phyloP scores from a whole-genome alignment of 129 eudicot species.

The Deinandra increscens region DNA sequence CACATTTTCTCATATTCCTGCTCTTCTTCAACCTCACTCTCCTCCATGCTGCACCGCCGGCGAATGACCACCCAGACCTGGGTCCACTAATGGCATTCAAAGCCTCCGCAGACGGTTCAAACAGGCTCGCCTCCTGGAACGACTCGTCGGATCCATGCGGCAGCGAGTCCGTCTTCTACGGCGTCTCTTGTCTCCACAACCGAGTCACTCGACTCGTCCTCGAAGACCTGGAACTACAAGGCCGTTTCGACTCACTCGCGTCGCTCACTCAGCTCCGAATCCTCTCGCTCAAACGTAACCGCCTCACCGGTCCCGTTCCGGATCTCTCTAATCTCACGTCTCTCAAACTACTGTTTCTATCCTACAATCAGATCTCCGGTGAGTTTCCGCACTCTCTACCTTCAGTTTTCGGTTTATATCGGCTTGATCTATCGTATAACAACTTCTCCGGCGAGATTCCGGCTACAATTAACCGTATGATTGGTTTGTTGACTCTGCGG shows the following conservation, averaged over 20 bases:
- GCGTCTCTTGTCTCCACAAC: constrained; percentile 62
- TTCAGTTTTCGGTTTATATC: constrained; percentile 34
- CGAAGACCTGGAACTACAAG: constrained; percentile 53
- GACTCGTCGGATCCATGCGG: constrained; percentile 49
- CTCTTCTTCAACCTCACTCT: constrained; percentile 21
- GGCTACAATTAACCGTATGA: constrained; percentile 36
- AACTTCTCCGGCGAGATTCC: constrained; percentile 64
- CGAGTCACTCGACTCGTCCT: constrained; percentile 76
- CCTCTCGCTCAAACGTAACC: constrained; percentile 61
- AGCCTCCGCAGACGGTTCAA: constrained; percentile 37
- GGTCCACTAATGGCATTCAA: constrained; percentile 61
- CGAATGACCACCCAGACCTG: constrained; percentile 48
- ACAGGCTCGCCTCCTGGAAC: constrained; percentile 60
- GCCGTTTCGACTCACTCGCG: constrained; percentile 41
- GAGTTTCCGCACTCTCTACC: constrained; percentile 44
- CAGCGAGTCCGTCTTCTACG: constrained; percentile 40
- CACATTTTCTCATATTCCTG: constrained; percentile 19
- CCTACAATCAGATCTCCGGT: constrained; percentile 61
- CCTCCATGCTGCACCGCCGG: constrained; percentile 17
- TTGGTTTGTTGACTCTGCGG: constrained; percentile 52
- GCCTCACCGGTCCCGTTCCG: constrained; percentile 60
- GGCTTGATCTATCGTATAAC: constrained; percentile 77
- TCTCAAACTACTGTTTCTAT: constrained; percentile 55
- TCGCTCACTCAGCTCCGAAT: constrained; percentile 64
- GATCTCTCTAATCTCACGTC: constrained; percentile 55